A percentile compares a stretch with the other conserved stretches of the same genome.
Evolutionary conservation across 2,329 filamentous ascomycete species (phyloP).

Genomic region (Hymenoscyphus scutula): DNA sequence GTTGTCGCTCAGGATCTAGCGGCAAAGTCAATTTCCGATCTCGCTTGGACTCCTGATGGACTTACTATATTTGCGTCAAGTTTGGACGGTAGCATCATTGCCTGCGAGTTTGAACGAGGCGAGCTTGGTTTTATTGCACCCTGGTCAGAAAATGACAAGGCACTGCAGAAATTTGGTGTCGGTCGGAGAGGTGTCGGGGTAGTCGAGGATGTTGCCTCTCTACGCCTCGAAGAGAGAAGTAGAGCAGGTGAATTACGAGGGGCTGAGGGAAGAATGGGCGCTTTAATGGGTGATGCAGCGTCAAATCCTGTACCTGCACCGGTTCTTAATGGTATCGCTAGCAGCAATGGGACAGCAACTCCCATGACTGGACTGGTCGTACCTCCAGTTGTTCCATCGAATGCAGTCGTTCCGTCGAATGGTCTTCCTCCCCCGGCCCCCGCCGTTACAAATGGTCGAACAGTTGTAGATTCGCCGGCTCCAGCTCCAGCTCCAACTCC

Average conservation of each 20-base stretch:
- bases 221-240: conserved; percentile 85
- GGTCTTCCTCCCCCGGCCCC: conserved; percentile 23
- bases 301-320: conserved; percentile 31
- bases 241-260: conserved; percentile 87
- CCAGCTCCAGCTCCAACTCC: too few species aligned
- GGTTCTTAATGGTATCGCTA: conserved; percentile 26
- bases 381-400: conserved; percentile 7
- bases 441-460: conserved; percentile 28
- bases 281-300: conserved; percentile 85
- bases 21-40: conserved; percentile 87
- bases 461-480: conserved; percentile 34
- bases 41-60: conserved; percentile 92
- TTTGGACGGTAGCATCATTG: conserved; percentile 84
- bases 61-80: conserved; percentile 82
- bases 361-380: conserved; percentile 20
- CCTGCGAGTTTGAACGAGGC: conserved; percentile 76
- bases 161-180: conserved; percentile 87
- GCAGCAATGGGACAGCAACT: conserved; percentile 29
- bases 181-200: conserved; percentile 87
- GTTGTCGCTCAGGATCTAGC: conserved; percentile 87
- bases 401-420: conserved; percentile 1
- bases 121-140: conserved; percentile 88
- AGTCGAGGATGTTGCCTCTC: conserved; percentile 84
- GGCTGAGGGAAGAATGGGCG: conserved; percentile 93
- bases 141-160: conserved; percentile 86